Evolutionary conservation across 2,329 filamentous ascomycete genomes (phyloP), one percentile per base, ranked within the genome.

Genomic region (Trichoderma oligosporum): DNA sequence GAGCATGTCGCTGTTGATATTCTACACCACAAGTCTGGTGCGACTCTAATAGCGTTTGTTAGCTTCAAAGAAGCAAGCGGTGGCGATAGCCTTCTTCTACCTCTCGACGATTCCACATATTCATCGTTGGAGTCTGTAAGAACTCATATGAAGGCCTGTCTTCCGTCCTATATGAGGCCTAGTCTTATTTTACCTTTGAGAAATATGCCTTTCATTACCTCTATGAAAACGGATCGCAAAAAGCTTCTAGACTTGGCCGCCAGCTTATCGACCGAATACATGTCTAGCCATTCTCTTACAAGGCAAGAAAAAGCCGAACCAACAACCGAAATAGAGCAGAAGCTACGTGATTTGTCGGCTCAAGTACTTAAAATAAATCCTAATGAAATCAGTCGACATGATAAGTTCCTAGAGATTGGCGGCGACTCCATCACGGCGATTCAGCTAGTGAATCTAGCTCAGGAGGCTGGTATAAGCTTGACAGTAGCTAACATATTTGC

Each of bases 401-500:
- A 59, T 44, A 57, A 31, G 7, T 59, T 61, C 46, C 36, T 61
- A 7, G 49, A 53, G 33, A 36, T 53, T 4, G 74, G 74, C 1
- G 74, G 76, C 4, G 75, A 78, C 64, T 78, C 76, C 0, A 67
- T 78, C 9, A 67, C 68, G 2, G 75, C 76, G 0, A 78, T 78
- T 73, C 71, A 68, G 52, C 64, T 78, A 1, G 73, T 76, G 0
- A 68, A 74, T 3, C 66, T 67, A 33, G 73, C 73, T 4, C 66
- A 71, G 51, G 64, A 59, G 3, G 61, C 61, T 12, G 47, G 38
- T 4, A 53, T 57, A 4, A 22, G 25, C 12, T 25, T 56, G 8
- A 56, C 44, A 22, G 44, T 56, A 12, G 44, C 31, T 6, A 24
- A 38, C 6, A 49, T 56, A 25, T 56, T 56, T 35, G 22, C 22